Base-by-base conservation (phyloP, 2,329 filamentous ascomycete species). In the Phyllosticta citribraziliensis region DNA sequence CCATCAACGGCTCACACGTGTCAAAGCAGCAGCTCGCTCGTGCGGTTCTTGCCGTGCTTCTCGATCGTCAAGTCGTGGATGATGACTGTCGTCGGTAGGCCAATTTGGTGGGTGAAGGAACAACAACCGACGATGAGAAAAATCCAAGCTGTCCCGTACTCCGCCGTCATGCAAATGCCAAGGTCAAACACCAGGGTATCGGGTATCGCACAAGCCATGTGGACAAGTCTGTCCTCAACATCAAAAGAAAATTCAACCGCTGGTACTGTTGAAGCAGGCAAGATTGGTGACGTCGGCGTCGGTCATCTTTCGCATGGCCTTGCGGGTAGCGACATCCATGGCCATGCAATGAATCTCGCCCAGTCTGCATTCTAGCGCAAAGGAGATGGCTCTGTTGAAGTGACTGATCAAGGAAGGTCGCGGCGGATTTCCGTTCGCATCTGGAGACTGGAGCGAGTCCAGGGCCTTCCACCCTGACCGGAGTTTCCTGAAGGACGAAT, bases 371-470 rank as follows among this genome's bases (percentile, higher is more conserved):
- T 35, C 55, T 10, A 52, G 24, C 12, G 30, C 20, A 5, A 8
- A 14, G 5, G 61, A 35, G 20, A 62, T 52, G 14, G 61, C 53
- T 9, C 47, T 22, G 40, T 57, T 55, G 25, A 62, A 53, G 25
- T 59, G 52, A 8, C 51, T 55, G 50, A 62, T 60, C 52, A 62
- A 27, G 5, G 56, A 56, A 30, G 56, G 54, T 11, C 47, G 61
- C 53, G 61, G 61, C 22, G 61, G 56, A 11, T 27, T 53, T n/a
- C 61, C 61, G 40, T 60, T 25, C 12, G 3, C 33, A 10, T 52
- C 35, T 52, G 30, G 12, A 24, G 51, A 22, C 50, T 62, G 61
- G 19, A 30, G 40, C 12, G 40, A 24, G 3, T 60, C 61, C 24
- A 62, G 61, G n/a, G 14, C 47, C 14, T 27, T 17, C 20, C 25